Base-by-base conservation (phyloP, 805 yeast genomes). In the Yarrowia sp. region DNA sequence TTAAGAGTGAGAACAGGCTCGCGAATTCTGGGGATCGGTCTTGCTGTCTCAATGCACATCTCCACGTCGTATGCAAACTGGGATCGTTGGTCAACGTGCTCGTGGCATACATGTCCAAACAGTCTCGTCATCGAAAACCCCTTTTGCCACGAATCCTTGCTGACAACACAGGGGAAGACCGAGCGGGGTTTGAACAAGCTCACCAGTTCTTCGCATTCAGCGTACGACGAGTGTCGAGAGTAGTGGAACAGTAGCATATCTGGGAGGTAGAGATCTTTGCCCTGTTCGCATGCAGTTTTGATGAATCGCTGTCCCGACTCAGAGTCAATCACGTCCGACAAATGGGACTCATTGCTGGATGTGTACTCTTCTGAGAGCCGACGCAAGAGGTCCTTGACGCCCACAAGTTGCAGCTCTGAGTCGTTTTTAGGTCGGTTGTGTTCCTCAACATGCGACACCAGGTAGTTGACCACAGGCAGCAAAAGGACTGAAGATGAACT, bases 141-240 rank as follows among this genome's bases (percentile, higher is more conserved):
- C 16, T 14, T 19, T 12, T 51, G 58, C 46, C 47, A 38, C 2
- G 61, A 39, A 21, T 55, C 31, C 27, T 38, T 38, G 38, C 46
- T 27, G 14, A 55, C 61, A 14, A 55, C 61, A 29, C 61, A 55
- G 6, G 61, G 61, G 31, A 38, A 55, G 4, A 55, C 61, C 4
- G 61, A 55, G 2, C 38, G 29, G 9, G 61, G 61, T 12, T 31
- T 25, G 29, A 55, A 38, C 21, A 38, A 8, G n/a, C 47, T 10
- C 1, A 55, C 61, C 12, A 55, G 22, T 10, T 55, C 49, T 9
- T 39, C 36, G 12, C 46, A 38, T 13, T 55, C 61, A 1, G 35
- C 8, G 13, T 55, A 55, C 3, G 61, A 55, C n/a, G 61, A 55
- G 21, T 55, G 61, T 2, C 61, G 35, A 18, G 61, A 38, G 14